phyloP scores from a whole-genome alignment of 495 filamentous ascomycete genomes.

The Lineolata rhizophorae region DNA sequence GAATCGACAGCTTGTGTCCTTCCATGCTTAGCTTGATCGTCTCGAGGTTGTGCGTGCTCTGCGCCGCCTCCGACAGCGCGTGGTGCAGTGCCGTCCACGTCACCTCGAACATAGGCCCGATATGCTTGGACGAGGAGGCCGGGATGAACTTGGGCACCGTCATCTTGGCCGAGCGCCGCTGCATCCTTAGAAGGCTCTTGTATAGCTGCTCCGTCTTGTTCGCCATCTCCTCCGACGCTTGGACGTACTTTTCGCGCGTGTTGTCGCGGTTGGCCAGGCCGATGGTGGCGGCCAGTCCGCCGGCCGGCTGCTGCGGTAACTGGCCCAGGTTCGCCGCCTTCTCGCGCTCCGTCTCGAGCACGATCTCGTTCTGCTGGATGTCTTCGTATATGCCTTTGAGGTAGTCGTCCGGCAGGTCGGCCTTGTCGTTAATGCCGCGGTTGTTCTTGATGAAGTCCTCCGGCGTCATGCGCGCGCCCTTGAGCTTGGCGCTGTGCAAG shows the following conservation, averaged over 20 bases:
- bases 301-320: slow-evolving; percentile 29
- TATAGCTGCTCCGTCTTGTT: slow-evolving; percentile 76
- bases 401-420: slow-evolving; percentile 85
- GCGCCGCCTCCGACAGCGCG: slow-evolving; percentile 72
- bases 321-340: slow-evolving; percentile 53
- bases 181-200: slow-evolving; percentile 68
- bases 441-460: slow-evolving; percentile 99
- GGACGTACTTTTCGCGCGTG: slow-evolving; percentile 78
- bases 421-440: slow-evolving; percentile 90
- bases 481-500: slow-evolving; percentile 74
- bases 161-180: slow-evolving; percentile 52
- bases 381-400: slow-evolving; percentile 77
- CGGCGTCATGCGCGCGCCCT: slow-evolving; percentile 63
- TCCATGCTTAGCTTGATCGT: slow-evolving; percentile 83
- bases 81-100: slow-evolving; percentile 99
- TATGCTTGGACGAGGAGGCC: slow-evolving; percentile 79
- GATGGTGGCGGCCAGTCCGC: slow-evolving; percentile 60
- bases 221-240: slow-evolving; percentile 89
- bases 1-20: slow-evolving; percentile 79
- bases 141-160: slow-evolving; percentile 62
- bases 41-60: slow-evolving; percentile 77
- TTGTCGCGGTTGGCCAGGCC: slow-evolving; percentile 83
- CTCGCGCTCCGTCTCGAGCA: slow-evolving; percentile 77
- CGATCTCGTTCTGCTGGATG: slow-evolving; percentile 78
- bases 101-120: slow-evolving; percentile 96